Evolutionary conservation across 2,329 filamentous ascomycete species (phyloP).

Genomic region (Penicillium sp.): DNA sequence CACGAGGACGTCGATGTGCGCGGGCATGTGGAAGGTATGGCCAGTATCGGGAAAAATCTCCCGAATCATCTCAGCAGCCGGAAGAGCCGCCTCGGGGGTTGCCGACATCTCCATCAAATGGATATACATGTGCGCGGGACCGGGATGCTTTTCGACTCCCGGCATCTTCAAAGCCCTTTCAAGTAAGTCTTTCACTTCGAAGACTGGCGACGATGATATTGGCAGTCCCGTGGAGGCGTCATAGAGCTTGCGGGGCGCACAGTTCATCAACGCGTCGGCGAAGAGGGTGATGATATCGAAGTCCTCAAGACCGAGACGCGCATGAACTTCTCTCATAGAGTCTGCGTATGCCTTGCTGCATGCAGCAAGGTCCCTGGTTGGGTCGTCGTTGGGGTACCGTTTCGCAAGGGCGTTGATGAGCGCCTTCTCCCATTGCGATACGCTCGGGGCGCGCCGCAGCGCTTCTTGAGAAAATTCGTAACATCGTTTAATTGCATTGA

Average conservation of each 20-base stretch:
- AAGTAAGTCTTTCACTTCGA: conserved; percentile 60
- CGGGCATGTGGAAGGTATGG: conserved; percentile 74
- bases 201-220: conserved; percentile 51
- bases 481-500: conserved; percentile 20
- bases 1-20: conserved; percentile 71
- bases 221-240: conserved; percentile 53
- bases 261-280: conserved; percentile 65
- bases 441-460: conserved; percentile 7
- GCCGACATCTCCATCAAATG: conserved; percentile 75
- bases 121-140: conserved; percentile 71
- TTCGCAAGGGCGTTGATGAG: conserved; percentile 22
- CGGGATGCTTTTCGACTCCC: conserved; percentile 61
- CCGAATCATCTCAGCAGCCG: conserved; percentile 63
- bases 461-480: conserved; percentile 19
- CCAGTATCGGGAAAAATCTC: conserved; percentile 67
- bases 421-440: conserved; percentile 27
- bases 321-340: conserved; percentile 19
- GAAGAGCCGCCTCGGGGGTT: conserved; percentile 62
- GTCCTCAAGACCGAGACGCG: conserved; percentile 43
- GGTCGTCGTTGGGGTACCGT: conserved; percentile 25
- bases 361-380: conserved; percentile 11
- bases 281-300: conserved; percentile 64
- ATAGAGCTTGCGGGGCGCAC: conserved; percentile 65
- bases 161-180: conserved; percentile 58
- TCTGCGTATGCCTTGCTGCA: conserved; percentile 20